Base-by-base conservation (phyloP, 164 flowering plant species). In the Litsea cubeba region DNA sequence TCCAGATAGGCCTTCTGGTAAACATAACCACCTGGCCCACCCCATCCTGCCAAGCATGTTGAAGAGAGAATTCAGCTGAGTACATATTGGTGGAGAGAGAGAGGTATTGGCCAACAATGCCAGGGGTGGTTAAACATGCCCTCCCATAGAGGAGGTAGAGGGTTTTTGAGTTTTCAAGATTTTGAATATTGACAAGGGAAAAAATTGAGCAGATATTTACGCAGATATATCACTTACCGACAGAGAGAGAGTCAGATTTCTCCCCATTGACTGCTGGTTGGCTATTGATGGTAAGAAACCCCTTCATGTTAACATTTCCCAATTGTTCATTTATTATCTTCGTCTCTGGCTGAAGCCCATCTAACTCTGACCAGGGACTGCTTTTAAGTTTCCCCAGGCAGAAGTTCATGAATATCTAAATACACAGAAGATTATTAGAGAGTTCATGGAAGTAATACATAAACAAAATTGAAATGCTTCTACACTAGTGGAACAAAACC, bases 231-330 rank as follows among this genome's bases (percentile, higher is more conserved):
- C 20, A 74, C 95, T 83, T 77, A 95, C 99, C 99, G 70, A 95
- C 97, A 79, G 87, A 54, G 5, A 86, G 88, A 23, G 97, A 91
- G 75, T 91, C 97, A 71, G 99, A 95, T 76, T 82, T 87, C 75
- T 87, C 94, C 60, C 90, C 99, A 83, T 95, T 93, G 54, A 95
- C 94, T 40, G 99, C 89, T 30, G 99, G 99, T 82, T 95, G 99
- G 86, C 99, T 95, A 71, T 95, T 95, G 84, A 95, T 93, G 46
- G 99, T 91, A 75, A 95, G 90, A 78, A 93, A 95, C 65, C 99
- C 99, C 81, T 91, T 95, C 79, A 71, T 28, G 77, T 95, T 95
- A 69, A 95, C 83, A 65, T 72, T 82, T 15, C 84, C 92, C 74
- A 95, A 84, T 64, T 84, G 85, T 71, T 93, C 95, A 81, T 88